These are phyloP conservation scores for Backusella tuberculispora DNA, from an alignment of 192 early-diverging fungal genomes.

Conservation along the genomic window DNA sequence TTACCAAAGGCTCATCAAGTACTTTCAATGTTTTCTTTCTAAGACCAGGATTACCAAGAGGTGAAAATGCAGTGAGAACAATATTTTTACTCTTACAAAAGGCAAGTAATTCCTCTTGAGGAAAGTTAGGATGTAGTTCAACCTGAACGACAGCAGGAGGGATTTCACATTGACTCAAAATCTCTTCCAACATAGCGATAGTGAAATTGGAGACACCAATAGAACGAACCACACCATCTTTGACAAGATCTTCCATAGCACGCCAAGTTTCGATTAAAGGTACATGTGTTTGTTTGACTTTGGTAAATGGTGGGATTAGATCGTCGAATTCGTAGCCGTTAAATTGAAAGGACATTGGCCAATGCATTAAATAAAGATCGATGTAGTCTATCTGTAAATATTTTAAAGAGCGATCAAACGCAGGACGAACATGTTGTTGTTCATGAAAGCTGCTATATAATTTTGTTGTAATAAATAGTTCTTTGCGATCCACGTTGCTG, in stretches of 20 bases:
- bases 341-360: constrained; percentile 68
- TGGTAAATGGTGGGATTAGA: constrained; percentile 10
- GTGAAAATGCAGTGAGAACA: constrained; percentile 71
- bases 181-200: constrained; percentile 56
- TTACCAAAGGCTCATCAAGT: neutral
- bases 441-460: constrained; percentile 48
- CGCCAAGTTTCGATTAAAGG: constrained; percentile 67
- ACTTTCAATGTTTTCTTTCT: neutral
- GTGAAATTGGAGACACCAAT: constrained; percentile 85
- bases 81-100: constrained; percentile 66
- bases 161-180: constrained; percentile 64
- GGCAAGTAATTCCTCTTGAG: constrained; percentile 60
- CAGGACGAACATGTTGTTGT: constrained; percentile 63
- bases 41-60: constrained; percentile 57
- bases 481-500: constrained; percentile 54
- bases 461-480: constrained; percentile 73
- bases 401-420: constrained; percentile 66
- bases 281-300: constrained; percentile 40
- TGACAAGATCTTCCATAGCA: constrained; percentile 74
- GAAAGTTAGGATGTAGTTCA: constrained; percentile 58
- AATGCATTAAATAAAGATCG: constrained; percentile 88
- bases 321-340: constrained; percentile 39
- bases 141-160: constrained; percentile 74
- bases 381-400: constrained; percentile 76
- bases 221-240: constrained; percentile 59